Base-by-base conservation (phyloP, 306 rosid genomes). In the barrel medic (Medicago truncatula) region DNA sequence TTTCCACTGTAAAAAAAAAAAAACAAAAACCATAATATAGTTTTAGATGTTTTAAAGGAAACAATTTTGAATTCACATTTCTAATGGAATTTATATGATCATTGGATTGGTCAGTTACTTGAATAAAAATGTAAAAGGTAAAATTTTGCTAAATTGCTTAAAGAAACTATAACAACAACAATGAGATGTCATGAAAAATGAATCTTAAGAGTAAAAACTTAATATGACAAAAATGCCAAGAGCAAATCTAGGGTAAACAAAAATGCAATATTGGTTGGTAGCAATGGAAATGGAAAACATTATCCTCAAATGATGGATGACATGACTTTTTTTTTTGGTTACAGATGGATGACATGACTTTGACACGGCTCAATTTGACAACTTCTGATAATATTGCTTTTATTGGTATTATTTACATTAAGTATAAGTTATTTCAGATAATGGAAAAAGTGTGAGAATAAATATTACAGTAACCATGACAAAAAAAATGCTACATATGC, bases 351-450 rank as follows among this genome's bases (percentile, higher is more conserved):
- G 49, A 10, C 14, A 11, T 44, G 50, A 44, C 50, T 12, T 44
- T 44, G 13, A 12, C 50, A 44, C n/a, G 12, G 47, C 47, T 43
- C 57, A 50, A 50, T 7, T 28, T 17, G 41, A 28, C 43, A 67
- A 58, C 71, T 20, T 47, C 18, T 13, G 6, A 15, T 53, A 66
- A 47, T 38, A 44, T 44, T 36, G 12, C 49, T 73, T 36, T 15
- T 81, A 67, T 80, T 77, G 76, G 43, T 43, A 86, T 77, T 74
- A 82, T 81, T 85, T 72, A 44, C 77, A 71, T 61, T 31, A 63
- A 82, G 74, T 46, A 3, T 61, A 53, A 50, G 58, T 67, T 16
- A 70, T 23, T 70, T 49, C 46, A 77, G 77, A 64, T 47, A 52
- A 44, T 76, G 71, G 28, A 76, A 52, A n/a, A 25, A 46, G 40